Evolutionary conservation across 108 stramenopile genomes (phyloP).

Genomic region (Chaetoceros tenuissimus): DNA sequence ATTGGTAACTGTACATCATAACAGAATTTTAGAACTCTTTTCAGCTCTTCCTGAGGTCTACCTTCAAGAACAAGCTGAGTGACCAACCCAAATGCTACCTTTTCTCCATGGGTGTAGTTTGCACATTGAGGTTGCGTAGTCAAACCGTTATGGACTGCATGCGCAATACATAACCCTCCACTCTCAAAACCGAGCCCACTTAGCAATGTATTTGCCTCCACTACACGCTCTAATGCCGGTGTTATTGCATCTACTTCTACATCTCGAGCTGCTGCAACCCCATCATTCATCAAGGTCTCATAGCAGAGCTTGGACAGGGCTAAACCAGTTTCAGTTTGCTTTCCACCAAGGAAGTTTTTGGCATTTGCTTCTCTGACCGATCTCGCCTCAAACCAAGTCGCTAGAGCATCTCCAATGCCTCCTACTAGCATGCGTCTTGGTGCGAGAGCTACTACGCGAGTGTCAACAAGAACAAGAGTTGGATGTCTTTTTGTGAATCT

Average conservation of each 20-base stretch:
- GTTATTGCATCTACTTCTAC: not conserved
- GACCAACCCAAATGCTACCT: conserved; percentile 5
- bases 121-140: not conserved
- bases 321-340: not conserved
- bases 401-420: conserved; percentile 4
- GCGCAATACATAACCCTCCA: not conserved
- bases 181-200: conserved; percentile 5
- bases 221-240: conserved; percentile 5
- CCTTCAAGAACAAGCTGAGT: conserved; percentile 4
- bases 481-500: not conserved
- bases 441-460: not conserved
- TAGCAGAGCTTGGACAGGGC: not conserved
- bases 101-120: conserved; percentile 3
- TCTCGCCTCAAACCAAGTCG: conserved; percentile 1
- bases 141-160: conserved; percentile 4
- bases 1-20: not conserved
- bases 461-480: conserved; percentile 1
- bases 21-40: not conserved
- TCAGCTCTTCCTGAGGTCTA: not conserved
- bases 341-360: not conserved
- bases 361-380: not conserved
- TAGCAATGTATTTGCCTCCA: conserved; percentile 4
- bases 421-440: conserved; percentile 1
- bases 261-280: not conserved
- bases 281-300: not conserved